phyloP scores from a whole-genome alignment of 1,284 basidiomycete species.

The Ustilago nuda region DNA sequence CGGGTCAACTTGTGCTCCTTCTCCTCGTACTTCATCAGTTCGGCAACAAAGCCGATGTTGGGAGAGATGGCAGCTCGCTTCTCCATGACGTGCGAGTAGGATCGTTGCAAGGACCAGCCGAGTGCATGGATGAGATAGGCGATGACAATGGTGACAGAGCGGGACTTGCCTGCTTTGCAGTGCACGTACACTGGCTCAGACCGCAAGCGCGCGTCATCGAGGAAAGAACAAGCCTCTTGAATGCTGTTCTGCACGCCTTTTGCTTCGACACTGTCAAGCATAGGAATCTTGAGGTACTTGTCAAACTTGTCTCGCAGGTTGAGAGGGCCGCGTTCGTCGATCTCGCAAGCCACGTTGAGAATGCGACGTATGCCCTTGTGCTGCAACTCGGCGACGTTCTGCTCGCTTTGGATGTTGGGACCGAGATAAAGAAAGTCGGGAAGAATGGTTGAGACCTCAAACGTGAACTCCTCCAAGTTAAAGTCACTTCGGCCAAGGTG shows the following conservation, averaged over 20 bases:
- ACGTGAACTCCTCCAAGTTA: constrained; percentile 20
- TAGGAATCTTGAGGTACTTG: constrained; percentile 84
- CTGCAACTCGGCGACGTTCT: constrained; percentile 80
- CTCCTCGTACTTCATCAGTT: constrained; percentile 95
- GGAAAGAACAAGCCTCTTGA: constrained; percentile 82
- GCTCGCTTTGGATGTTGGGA: constrained; percentile 80
- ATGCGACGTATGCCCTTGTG: constrained; percentile 85
- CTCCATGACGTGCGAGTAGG: constrained; percentile 90
- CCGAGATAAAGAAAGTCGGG: constrained; percentile 91
- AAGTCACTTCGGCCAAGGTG: constrained; percentile 13
- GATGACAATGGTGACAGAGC: constrained; percentile 95
- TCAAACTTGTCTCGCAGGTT: constrained; percentile 74
- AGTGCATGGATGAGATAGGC: constrained; percentile 96
- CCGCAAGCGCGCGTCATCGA: constrained; percentile 90
- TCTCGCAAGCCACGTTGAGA: constrained; percentile 87
- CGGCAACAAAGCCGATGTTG: constrained; percentile 96
- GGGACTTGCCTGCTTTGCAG: constrained; percentile 94
- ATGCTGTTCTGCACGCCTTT: constrained; percentile 86
- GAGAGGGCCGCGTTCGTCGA: constrained; percentile 52
- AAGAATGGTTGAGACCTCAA: constrained; percentile 74
- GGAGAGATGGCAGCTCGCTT: constrained; percentile 92
- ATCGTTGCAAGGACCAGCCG: constrained; percentile 90
- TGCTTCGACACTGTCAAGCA: constrained; percentile 95
- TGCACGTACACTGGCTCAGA: constrained; percentile 92
- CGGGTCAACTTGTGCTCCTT: constrained; percentile 32